Percentiles rank a stretch among this genome's conserved stretches.
phyloP scores from a whole-genome alignment of 202 grass and related monocot genomes.

The Cymbopogon flexuosus region DNA sequence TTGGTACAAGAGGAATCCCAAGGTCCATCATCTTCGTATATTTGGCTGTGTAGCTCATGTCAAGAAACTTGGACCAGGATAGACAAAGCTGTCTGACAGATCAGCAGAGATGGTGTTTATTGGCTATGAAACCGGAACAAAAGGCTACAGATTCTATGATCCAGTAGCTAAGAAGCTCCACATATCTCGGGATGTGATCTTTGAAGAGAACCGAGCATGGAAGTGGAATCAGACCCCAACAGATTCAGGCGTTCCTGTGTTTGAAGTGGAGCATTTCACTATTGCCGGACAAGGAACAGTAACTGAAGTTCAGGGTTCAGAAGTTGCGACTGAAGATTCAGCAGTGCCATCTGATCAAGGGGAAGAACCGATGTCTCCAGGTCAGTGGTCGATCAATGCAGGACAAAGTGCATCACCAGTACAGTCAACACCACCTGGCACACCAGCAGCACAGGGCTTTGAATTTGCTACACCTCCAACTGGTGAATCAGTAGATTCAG shows the following conservation, averaged over 20 bases:
- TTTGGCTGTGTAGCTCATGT: neutral
- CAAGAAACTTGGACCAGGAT: neutral
- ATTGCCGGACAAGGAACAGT: too few species aligned
- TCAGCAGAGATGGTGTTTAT: neutral
- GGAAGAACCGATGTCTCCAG: too few species aligned
- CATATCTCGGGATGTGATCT: neutral
- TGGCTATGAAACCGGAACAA: neutral
- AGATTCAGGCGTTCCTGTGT: fast-evolving
- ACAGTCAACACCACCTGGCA: too few species aligned
- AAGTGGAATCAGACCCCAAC: neutral
- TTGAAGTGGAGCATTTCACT: too few species aligned
- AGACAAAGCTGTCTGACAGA: neutral
- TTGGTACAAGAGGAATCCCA: neutral
- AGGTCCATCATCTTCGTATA: fast-evolving
- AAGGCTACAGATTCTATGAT: neutral
- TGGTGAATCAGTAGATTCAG: too few species aligned
- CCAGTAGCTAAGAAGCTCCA: neutral
- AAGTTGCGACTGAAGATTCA: too few species aligned
- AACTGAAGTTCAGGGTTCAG: too few species aligned
- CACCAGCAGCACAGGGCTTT: too few species aligned
- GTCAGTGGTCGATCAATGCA: too few species aligned
- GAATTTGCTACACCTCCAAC: too few species aligned
- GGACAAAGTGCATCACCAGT: too few species aligned
- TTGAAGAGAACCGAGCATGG: neutral
- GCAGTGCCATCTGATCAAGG: too few species aligned